phyloP scores from a whole-genome alignment of 768 basidiomycete species.

The Pleurotus cornucopiae region DNA sequence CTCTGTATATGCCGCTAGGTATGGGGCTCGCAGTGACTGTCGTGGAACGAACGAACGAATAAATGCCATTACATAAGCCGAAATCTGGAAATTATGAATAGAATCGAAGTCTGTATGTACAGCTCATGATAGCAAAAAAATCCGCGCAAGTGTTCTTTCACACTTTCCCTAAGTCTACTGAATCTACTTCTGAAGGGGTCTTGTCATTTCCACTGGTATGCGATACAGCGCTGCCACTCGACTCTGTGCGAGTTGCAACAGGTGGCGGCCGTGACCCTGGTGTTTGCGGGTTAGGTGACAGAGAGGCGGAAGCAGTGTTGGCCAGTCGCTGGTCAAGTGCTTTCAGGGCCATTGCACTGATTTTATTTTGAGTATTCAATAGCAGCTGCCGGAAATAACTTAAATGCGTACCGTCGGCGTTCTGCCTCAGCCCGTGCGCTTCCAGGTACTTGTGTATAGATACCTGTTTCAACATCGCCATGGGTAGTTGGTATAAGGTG shows the following conservation, averaged over 20 bases:
- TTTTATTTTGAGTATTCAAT: constrained; percentile 7
- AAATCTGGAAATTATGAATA: not conserved
- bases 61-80: constrained; percentile 9
- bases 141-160: not conserved
- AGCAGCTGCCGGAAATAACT: not conserved
- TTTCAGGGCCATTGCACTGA: constrained; percentile 91
- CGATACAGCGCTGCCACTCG: constrained; percentile 20
- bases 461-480: constrained; percentile 67
- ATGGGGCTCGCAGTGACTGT: no score
- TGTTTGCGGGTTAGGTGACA: constrained; percentile 18
- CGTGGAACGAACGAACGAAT: not conserved
- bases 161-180: constrained; percentile 25
- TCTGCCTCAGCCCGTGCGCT: constrained; percentile 95
- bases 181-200: constrained; percentile 30
- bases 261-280: constrained; percentile 25
- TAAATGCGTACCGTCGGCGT: constrained; percentile 67
- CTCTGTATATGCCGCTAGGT: not conserved
- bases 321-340: constrained; percentile 93
- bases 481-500: constrained; percentile 67
- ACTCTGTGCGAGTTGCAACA: not conserved
- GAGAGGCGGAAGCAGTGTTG: constrained; percentile 41
- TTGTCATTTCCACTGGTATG: constrained; percentile 32
- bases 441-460: constrained; percentile 74
- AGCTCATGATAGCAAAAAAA: constrained; percentile 1
- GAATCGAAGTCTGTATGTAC: constrained; percentile 1